These are phyloP conservation scores for Lipomyces lipofer DNA, from an alignment of 805 yeast species.

Conservation along the genomic window DNA sequence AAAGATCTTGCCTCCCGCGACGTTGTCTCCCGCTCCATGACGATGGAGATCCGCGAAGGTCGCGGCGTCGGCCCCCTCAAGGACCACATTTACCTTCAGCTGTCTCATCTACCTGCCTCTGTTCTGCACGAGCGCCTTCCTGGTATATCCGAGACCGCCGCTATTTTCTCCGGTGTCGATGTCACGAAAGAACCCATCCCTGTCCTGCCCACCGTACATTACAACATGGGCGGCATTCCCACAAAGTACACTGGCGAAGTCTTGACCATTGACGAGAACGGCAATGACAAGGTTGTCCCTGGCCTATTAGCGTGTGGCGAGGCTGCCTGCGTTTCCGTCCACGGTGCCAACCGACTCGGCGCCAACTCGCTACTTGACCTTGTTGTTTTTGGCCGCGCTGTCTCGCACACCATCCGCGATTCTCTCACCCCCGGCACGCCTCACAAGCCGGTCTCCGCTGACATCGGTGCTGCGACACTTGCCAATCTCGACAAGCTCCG, in stretches of 20 bases:
- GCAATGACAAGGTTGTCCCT: constrained; percentile 87
- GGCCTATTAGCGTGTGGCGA: constrained; percentile 98
- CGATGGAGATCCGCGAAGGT: constrained; percentile 97
- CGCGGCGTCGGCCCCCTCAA: constrained; percentile 97
- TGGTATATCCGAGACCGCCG: constrained; percentile 98
- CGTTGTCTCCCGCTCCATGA: constrained; percentile 96
- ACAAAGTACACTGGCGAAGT: constrained; percentile 97
- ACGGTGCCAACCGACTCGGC: constrained; percentile 99
- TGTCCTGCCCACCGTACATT: constrained; percentile 96
- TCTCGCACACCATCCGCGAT: constrained; percentile 86
- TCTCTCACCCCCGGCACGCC: constrained; percentile 86
- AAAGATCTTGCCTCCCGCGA: constrained; percentile 98
- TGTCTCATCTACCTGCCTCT: constrained; percentile 88
- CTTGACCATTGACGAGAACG: constrained; percentile 73
- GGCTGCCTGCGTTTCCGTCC: constrained; percentile 98
- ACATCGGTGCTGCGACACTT: constrained; percentile 84
- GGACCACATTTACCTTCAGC: constrained; percentile 94
- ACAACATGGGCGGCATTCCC: constrained; percentile 99
- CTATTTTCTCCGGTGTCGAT: constrained; percentile 98
- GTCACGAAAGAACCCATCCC: constrained; percentile 99
- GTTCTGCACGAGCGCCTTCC: constrained; percentile 95
- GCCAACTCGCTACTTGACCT: constrained; percentile 95
- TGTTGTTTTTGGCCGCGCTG: constrained; percentile 98
- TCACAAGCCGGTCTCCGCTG: constrained; percentile 76
- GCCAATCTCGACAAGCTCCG: constrained; percentile 87